Evolutionary conservation across 305 asterid genomes (phyloP).

Genomic region (Solanum hybrid): DNA sequence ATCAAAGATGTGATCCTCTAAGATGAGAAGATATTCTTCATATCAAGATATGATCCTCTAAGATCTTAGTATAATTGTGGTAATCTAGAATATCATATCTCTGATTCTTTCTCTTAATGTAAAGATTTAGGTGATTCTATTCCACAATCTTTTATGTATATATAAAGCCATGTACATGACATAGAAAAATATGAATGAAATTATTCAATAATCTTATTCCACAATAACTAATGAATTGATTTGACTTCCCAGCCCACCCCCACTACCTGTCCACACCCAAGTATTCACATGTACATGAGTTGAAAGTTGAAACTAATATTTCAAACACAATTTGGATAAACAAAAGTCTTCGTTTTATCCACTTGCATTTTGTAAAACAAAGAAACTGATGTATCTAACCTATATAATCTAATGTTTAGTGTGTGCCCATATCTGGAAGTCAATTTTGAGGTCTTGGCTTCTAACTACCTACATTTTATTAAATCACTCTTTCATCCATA

Average conservation of each 20-base stretch:
- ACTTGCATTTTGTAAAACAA: background rate
- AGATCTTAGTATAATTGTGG: no score
- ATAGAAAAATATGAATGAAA: no score
- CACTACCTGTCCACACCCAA: background rate
- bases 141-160: no score
- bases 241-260: background rate
- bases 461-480: background rate
- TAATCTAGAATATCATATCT: no score
- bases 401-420: background rate
- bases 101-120: no score
- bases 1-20: no score
- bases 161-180: no score
- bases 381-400: background rate
- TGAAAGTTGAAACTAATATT: background rate
- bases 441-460: background rate
- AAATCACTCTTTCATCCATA: background rate
- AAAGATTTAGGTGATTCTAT: no score
- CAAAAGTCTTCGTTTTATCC: background rate
- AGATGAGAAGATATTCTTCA: no score
- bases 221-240: background rate
- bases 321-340: background rate
- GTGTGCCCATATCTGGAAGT: background rate
- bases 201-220: no score
- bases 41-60: no score
- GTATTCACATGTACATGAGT: background rate